phyloP scores from a whole-genome alignment of 2,329 filamentous ascomycete genomes.

The Alternaria gansuensis region DNA sequence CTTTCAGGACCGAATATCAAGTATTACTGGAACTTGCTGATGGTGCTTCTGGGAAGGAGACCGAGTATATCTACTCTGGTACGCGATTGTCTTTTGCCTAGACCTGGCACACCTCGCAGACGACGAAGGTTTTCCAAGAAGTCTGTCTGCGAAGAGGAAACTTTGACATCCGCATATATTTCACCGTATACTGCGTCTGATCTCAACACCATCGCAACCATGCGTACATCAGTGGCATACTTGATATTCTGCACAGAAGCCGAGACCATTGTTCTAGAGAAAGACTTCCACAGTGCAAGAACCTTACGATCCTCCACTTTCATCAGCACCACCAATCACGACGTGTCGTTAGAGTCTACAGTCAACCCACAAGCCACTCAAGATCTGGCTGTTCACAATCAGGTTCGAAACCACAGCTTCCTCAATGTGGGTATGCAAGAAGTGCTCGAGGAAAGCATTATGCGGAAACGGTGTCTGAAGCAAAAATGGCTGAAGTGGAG shows the following conservation, averaged over 20 bases:
- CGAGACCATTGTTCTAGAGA: constrained; percentile 63
- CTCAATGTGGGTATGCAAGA: constrained; percentile 35
- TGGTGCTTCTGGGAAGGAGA: constrained; percentile 64
- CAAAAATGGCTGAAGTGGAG: constrained; percentile 35
- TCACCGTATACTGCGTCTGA: constrained; percentile 26
- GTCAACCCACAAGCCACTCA: constrained; percentile 2
- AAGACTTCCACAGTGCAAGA: constrained; percentile 61
- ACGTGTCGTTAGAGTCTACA: constrained; percentile 42
- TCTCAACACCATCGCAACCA: constrained; percentile 45
- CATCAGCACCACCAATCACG: constrained; percentile 67
- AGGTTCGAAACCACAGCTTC: constrained; percentile 19
- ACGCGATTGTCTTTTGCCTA: constrained; percentile 55
- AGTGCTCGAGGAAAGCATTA: constrained; percentile 48
- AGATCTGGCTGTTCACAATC: constrained; percentile 17
- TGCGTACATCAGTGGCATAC: constrained; percentile 65
- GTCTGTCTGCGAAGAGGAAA: neutral
- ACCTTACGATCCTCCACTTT: constrained; percentile 60
- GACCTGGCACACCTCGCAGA: neutral
- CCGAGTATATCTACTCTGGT: constrained; percentile 64
- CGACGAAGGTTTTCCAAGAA: neutral
- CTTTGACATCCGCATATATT: neutral
- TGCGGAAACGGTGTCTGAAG: constrained; percentile 45
- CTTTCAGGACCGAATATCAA: constrained; percentile 46
- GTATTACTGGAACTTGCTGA: constrained; percentile 60
- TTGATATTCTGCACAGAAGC: constrained; percentile 63